Evolutionary conservation across 2,329 filamentous ascomycete genomes (phyloP), one percentile per base, ranked within the genome.

Genomic region (Lasiodiplodia sp.): DNA sequence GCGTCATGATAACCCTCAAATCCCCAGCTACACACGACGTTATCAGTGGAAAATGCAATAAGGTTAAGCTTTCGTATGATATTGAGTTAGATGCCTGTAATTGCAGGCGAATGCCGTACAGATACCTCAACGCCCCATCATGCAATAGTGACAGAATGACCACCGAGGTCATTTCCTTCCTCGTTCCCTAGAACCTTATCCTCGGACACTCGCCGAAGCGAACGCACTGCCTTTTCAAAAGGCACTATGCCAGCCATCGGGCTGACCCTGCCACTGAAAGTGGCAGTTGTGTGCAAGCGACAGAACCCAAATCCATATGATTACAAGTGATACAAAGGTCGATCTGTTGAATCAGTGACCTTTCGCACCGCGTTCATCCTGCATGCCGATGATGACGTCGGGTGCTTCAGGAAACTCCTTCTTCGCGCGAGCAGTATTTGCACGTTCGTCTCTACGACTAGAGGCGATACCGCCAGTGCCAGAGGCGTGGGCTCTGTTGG

Each of bases 331-430:
- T 57, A 38, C 53, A 56, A 4, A 14, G 21, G 8, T 38, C 3
- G 1, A 38, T 18, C 18, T 18, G 21, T 21, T 37, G 38, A 47
- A 16, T 60, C 37, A 60, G 38, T 28, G 5, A n/a, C 82, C 82
- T 67, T 83, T 81, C 51, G 79, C 80, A 68, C 83, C 83, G 67
- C 83, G 76, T 78, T 85, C 83, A 73, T 85, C 83, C 74, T 85
- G 82, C 80, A 85, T 84, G 0, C 83, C 83, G 72, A 85, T 84
- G 6, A 79, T 79, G 60, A 76, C 75, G 60, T 81, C 82, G 0
- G 83, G 83, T 16, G 82, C 79, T 73, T 84, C 83, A 3, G 83
- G 83, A 67, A 81, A 78, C 66, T 84, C 82, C 66, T 82, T 74
- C 78, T 85, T 85, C 31, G 82, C 80, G 74, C 80, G 80, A 31